Base-by-base conservation (phyloP, 352 stramenopile species). In the Phytophthora litchii region DNA sequence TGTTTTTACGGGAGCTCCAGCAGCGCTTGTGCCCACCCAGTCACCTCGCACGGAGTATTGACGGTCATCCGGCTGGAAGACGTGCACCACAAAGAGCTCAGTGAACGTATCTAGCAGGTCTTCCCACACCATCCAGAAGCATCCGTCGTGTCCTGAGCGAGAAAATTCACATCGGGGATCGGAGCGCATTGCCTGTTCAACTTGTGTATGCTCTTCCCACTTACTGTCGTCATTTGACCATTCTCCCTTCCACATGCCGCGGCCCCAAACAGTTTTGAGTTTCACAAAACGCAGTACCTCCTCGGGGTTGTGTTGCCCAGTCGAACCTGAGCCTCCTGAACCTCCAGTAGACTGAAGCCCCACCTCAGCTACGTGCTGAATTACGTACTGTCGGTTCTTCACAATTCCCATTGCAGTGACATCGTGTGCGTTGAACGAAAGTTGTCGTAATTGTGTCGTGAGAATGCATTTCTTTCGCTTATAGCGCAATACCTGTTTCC, bases 151-250 rank as follows among this genome's bases (percentile, higher is more conserved):
- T 38, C 86, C 84, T 32, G 74, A 83, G 16, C 80, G 80, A 10
- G 80, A 86, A 50, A 92, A 92, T 41, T 78, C 78, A 36, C 73
- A 88, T 47, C 67, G 54, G 2, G 75, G 59, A 49, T 94, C 80
- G 34, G 74, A 74, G 1, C 79, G 79, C 52, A 94, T 60, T 10
- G 76, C 68, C 20, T 87, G 64, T 52, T 92, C 84, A 8, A 91
- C 74, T 38, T 94, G 82, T 27, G 86, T 57, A 56, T 94, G 69
- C 31, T 94, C 84, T 55, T 94, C 84, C 84, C 84, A 94, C 60
- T 92, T 92, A 55, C 73, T 89, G 60, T 91, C 82, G 54, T 91
- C 82, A 49, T 91, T 89, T 16, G 74, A 86, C 84, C 84, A 94
- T 57, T 92, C 84, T 47, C 84, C 84, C 27, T 88, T 88, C 84